Evolutionary conservation across 371 early-diverging fungal species (phyloP).

Genomic region (Rhizopus sp.): DNA sequence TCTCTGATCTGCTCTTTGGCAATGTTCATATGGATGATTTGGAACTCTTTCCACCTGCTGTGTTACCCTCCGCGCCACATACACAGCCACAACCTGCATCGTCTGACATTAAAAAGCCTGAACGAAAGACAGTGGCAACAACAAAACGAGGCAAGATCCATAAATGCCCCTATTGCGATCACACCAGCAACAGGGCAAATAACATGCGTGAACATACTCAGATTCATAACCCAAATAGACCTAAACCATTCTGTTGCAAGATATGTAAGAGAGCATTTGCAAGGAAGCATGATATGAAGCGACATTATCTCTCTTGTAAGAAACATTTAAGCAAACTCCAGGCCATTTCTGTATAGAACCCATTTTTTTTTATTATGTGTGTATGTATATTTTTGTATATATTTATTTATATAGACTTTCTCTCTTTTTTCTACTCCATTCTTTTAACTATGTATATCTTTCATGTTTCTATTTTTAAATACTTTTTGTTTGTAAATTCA

Average conservation of each 20-base stretch:
- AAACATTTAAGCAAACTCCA: slow-evolving; percentile 1
- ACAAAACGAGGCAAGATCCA: slow-evolving; percentile 19
- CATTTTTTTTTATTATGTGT: neutral
- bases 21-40: slow-evolving; percentile 7
- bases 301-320: slow-evolving; percentile 46
- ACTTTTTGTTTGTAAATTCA: no score
- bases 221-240: slow-evolving; percentile 44
- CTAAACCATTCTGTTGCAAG: slow-evolving; percentile 39
- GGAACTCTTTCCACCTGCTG: slow-evolving; percentile 14
- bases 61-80: slow-evolving; percentile 19
- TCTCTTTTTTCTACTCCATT: neutral
- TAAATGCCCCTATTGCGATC: slow-evolving; percentile 34
- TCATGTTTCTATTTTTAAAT: neutral
- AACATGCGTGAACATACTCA: slow-evolving; percentile 50
- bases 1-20: slow-evolving; percentile 12
- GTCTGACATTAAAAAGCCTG: neutral
- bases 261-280: slow-evolving; percentile 63
- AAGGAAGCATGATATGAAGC: slow-evolving; percentile 70
- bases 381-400: slow-evolving; percentile 1
- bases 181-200: slow-evolving; percentile 42
- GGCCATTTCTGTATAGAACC: neutral
- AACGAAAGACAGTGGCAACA: neutral
- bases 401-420: slow-evolving; percentile 4
- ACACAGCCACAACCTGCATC: slow-evolving; percentile 13
- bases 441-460: neutral